Evolutionary conservation across 805 yeast genomes (phyloP).

Genomic region (Scheffersomyces coipomensis): DNA sequence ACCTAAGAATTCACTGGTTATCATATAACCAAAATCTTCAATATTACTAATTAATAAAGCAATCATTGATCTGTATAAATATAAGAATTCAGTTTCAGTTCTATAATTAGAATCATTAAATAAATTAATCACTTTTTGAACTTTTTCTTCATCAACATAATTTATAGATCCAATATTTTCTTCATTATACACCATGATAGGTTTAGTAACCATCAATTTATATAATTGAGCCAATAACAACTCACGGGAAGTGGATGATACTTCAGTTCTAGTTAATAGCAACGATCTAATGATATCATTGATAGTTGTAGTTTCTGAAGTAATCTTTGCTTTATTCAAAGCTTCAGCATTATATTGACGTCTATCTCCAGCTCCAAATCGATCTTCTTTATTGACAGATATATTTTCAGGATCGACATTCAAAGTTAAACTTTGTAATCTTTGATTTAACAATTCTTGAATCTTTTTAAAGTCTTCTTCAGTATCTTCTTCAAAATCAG

Average conservation of each 20-base stretch:
- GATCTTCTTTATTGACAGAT: slow-evolving; percentile 10
- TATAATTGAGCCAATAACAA: slow-evolving; percentile 50
- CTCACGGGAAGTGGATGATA: slow-evolving; percentile 48
- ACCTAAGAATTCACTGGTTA: slow-evolving; percentile 27
- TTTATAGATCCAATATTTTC: slow-evolving; percentile 33
- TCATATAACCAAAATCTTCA: slow-evolving; percentile 47
- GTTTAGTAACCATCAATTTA: slow-evolving; percentile 44
- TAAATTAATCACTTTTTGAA: slow-evolving; percentile 31
- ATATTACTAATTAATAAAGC: slow-evolving; percentile 48
- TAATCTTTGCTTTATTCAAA: slow-evolving; percentile 35
- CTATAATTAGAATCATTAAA: slow-evolving; percentile 31
- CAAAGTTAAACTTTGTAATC: slow-evolving; percentile 28
- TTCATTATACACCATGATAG: slow-evolving; percentile 34
- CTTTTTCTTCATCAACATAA: slow-evolving; percentile 36
- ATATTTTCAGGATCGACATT: slow-evolving; percentile 11
- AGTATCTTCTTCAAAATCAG: slow-evolving; percentile 36
- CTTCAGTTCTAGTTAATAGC: slow-evolving; percentile 39
- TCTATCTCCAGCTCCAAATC: slow-evolving; percentile 9
- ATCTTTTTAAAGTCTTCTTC: slow-evolving; percentile 28
- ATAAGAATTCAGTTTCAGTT: slow-evolving; percentile 39
- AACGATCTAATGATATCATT: slow-evolving; percentile 46
- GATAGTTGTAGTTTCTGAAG: slow-evolving; percentile 35
- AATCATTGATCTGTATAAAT: slow-evolving; percentile 38
- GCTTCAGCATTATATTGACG: slow-evolving; percentile 16
- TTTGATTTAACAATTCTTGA: slow-evolving; percentile 32